Percentiles rank a stretch among this genome's conserved stretches.
Conservation (phyloP, 306 rosid genomes). For the Rubus idaeus region DNA sequence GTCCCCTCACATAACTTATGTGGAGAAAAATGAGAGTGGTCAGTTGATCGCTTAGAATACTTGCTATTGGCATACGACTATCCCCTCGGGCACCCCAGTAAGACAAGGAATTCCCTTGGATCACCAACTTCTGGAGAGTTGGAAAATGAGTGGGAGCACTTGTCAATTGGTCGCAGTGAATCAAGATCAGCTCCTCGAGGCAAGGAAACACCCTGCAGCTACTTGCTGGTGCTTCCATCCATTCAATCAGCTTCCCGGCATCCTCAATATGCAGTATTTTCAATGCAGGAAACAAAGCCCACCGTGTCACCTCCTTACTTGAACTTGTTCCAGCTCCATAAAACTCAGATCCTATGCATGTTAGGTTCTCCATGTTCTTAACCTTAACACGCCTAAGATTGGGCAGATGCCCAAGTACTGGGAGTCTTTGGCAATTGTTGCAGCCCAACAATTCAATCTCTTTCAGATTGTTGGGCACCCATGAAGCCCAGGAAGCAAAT, state of each 20-base stretch:
- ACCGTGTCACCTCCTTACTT: not conserved
- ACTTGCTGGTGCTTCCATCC: not conserved
- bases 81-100: accelerated
- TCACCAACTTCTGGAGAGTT: not conserved
- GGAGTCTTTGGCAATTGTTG: not conserved
- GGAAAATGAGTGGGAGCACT: not conserved
- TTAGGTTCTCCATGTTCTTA: not conserved
- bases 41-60: not conserved
- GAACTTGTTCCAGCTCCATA: not conserved
- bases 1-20: not conserved
- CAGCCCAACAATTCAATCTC: not conserved
- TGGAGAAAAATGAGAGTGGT: not conserved
- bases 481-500: not conserved
- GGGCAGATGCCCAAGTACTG: not conserved
- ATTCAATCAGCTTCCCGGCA: not conserved
- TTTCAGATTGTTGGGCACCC: not conserved
- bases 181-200: not conserved
- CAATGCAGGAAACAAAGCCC: not conserved
- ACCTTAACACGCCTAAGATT: not conserved
- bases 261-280: not conserved
- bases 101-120: not conserved
- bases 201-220: not conserved
- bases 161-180: not conserved
- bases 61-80: not conserved
- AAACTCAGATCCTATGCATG: not conserved